phyloP scores from a whole-genome alignment of 805 yeast species.

The Wickerhamiella azymoides region DNA sequence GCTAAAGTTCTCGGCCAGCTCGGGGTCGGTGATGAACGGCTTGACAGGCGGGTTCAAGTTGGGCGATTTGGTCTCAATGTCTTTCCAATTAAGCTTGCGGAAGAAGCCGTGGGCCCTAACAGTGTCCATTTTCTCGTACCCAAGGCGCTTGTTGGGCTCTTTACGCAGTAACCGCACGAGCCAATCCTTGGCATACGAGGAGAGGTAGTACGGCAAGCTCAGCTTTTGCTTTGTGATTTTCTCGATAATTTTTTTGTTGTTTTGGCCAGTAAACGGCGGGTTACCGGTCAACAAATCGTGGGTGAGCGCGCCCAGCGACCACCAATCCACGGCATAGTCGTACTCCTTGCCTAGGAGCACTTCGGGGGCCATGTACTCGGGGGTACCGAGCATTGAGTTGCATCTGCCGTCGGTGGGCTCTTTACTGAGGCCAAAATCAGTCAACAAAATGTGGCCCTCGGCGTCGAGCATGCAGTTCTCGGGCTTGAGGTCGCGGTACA shows the following conservation, averaged over 20 bases:
- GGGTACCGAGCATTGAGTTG: conserved; percentile 57
- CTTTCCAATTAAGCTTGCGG: conserved; percentile 60
- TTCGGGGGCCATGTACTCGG: conserved; percentile 86
- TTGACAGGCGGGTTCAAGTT: conserved; percentile 55
- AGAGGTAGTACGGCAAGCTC: conserved; percentile 58
- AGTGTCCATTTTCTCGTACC: conserved; percentile 39
- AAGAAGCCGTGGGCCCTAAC: conserved; percentile 60
- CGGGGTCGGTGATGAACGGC: conserved; percentile 74
- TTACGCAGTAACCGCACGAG: conserved; percentile 51
- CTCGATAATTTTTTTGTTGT: conserved; percentile 59
- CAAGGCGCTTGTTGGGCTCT: conserved; percentile 51
- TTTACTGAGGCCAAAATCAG: conserved; percentile 69
- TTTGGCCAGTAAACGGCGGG: conserved; percentile 81
- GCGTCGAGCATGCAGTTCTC: conserved; percentile 72
- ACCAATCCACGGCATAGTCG: conserved; percentile 76
- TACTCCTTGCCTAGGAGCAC: conserved; percentile 64
- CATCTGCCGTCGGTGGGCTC: conserved; percentile 32
- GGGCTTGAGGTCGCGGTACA: conserved; percentile 79
- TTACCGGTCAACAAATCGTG: conserved; percentile 71
- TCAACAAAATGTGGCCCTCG: conserved; percentile 66
- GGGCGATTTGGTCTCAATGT: conserved; percentile 36
- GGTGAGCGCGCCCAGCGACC: conserved; percentile 76
- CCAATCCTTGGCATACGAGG: conserved; percentile 69
- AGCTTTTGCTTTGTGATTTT: conserved; percentile 54
- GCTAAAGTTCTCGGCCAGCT: conserved; percentile 73